Evolutionary conservation across 495 filamentous ascomycete species (phyloP), one percentile per base, ranked within the genome.

Genomic region (Aspergillus conjunctus): DNA sequence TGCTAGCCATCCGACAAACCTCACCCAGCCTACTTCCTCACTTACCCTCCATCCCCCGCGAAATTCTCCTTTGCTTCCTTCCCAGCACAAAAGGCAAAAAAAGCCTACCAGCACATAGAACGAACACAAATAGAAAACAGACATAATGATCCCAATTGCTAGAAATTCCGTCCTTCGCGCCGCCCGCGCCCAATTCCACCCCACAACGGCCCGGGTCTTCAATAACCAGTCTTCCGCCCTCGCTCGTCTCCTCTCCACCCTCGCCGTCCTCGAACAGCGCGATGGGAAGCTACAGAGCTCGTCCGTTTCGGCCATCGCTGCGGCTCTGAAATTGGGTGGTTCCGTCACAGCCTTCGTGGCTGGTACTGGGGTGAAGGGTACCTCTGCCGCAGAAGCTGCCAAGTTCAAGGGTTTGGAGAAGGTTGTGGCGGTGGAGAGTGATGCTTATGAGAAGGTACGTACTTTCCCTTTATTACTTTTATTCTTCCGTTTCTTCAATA

Each of bases 341-440:
- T 79, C 89, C 0, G 81, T 98, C 49, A 93, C 92, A 57, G 94
- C 79, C 10, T 93, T 98, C 66, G 74, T 98, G 43, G 94, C 94
- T 32, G 93, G 95, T n/a, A 82, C 82, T 62, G 88, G 84, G 65
- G 83, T 90, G 58, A 92, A 92, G 74, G 69, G 66, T 21, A 73
- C 79, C 3, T 90, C 93, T 10, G 95, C 93, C 44, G 88, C 88
- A 48, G 87, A 96, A 80, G 92, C 88, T 15, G 91, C 91, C 43
- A 96, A 95, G 77, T 88, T 93, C 34, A 84, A 90, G 65, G 94
- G 95, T 20, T 71, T 98, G 46, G 90, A 93, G 60, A 98, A 97
- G 81, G 83, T 98, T 51, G 82, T 98, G 59, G 87, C 86, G 26
- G 88, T 97, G 14, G 90, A 97, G 21, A 97, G 91, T 74, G 86